Percentiles rank a stretch among this genome's conserved stretches.
These are phyloP conservation scores for Metschnikowia arizonensis DNA, from an alignment of 805 yeast genomes.

Conservation along the genomic window DNA sequence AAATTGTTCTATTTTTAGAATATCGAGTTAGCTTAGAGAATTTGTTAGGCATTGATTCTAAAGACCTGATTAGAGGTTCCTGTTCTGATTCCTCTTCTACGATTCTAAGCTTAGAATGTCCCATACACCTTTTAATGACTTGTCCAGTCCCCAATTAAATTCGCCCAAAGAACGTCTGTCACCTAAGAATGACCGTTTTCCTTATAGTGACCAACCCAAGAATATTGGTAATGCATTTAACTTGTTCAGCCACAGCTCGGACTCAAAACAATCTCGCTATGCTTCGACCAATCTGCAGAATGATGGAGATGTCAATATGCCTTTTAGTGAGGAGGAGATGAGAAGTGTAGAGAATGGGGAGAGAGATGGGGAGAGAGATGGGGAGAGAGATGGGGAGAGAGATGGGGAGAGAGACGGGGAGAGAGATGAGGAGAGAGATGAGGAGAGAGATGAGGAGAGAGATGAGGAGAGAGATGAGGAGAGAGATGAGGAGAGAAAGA, in stretches of 20 bases:
- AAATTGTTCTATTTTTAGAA: no score
- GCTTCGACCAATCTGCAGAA: conserved; percentile 28
- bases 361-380: no score
- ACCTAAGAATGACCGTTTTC: conserved; percentile 2
- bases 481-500: no score
- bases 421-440: no score
- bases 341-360: conserved; percentile 8
- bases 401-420: no score
- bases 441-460: no score
- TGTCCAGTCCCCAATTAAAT: conserved; percentile 7
- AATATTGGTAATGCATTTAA: conserved; percentile 31
- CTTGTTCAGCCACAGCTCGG: conserved; percentile 26
- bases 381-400: no score
- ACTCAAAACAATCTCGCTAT: conserved; percentile 33
- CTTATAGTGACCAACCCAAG: conserved; percentile 15
- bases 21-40: no score
- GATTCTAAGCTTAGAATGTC: neutral
- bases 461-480: no score
- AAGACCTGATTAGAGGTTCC: neutral
- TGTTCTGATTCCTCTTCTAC: neutral
- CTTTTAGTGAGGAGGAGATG: conserved; percentile 15
- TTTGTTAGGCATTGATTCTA: no score
- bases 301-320: conserved; percentile 20
- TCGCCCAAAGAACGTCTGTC: conserved; percentile 6
- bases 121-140: conserved; percentile 7